These are phyloP conservation scores for Gamsiella multidivaricata DNA, from an alignment of 192 early-diverging fungal species.

Conservation along the genomic window DNA sequence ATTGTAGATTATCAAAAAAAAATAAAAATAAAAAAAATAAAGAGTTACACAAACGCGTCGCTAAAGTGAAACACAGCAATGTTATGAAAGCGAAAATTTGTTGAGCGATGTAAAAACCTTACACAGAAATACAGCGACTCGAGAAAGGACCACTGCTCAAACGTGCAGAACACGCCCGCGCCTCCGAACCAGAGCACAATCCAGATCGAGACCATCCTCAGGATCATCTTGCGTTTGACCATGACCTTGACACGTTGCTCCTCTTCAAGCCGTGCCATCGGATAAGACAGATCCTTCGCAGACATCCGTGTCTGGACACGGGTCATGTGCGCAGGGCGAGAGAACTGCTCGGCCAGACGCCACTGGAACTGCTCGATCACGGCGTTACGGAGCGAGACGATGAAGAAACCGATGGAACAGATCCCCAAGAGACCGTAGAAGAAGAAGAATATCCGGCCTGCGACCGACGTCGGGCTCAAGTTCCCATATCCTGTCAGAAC, in stretches of 20 bases:
- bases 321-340: slow-evolving; percentile 26
- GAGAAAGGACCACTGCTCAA: slow-evolving; percentile 42
- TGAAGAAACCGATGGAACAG: slow-evolving; percentile 35
- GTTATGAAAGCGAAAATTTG: neutral
- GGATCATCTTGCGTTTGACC: slow-evolving; percentile 41
- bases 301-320: slow-evolving; percentile 49
- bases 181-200: slow-evolving; percentile 47
- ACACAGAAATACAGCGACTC: slow-evolving; percentile 50
- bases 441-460: slow-evolving; percentile 33
- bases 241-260: slow-evolving; percentile 28
- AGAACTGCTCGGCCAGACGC: slow-evolving; percentile 36
- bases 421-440: slow-evolving; percentile 35
- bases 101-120: slow-evolving; percentile 8
- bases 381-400: slow-evolving; percentile 35
- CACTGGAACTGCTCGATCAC: slow-evolving; percentile 49
- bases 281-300: slow-evolving; percentile 22
- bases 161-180: slow-evolving; percentile 44
- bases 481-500: slow-evolving; percentile 33
- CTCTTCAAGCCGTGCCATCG: slow-evolving; percentile 34
- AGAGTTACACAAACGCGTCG: neutral
- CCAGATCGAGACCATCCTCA: slow-evolving; percentile 36
- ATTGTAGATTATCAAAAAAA: neutral
- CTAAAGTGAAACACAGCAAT: neutral
- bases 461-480: slow-evolving; percentile 24
- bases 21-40: neutral